Percentiles rank a stretch among this genome's conserved stretches.
Evolutionary conservation across 2,329 filamentous ascomycete genomes (phyloP).

Genomic region (Ophiocordyceps camponoti-leonardi): DNA sequence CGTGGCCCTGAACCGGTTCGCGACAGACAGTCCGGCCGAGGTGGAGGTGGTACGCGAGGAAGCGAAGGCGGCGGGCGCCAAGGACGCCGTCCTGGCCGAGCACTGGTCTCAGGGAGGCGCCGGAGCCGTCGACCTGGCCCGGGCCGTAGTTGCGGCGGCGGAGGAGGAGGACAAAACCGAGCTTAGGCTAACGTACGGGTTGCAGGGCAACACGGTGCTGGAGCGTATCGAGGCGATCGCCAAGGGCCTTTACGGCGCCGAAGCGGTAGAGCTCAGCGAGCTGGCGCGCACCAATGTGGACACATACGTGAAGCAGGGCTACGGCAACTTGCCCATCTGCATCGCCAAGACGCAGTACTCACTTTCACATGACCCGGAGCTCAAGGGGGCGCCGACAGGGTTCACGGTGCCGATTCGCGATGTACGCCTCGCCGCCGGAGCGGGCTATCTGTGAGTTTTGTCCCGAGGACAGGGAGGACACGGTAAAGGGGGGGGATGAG

Average conservation of each 20-base stretch:
- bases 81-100: constrained; percentile 84
- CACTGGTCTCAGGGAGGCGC: constrained; percentile 94
- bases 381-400: constrained; percentile 89
- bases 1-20: constrained; percentile 93
- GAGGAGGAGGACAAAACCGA: constrained; percentile 55
- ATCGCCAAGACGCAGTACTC: constrained; percentile 98
- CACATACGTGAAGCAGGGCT: constrained; percentile 82
- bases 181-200: constrained; percentile 72
- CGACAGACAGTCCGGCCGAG: constrained; percentile 85
- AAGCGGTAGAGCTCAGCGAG: constrained; percentile 80
- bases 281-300: constrained; percentile 93
- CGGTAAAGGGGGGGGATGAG: too few relatives aligned
- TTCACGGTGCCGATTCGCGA: constrained; percentile 93
- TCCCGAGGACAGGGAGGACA: not conserved
- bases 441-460: constrained; percentile 62
- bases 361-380: constrained; percentile 74
- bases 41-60: constrained; percentile 80
- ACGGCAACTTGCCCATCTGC: constrained; percentile 85
- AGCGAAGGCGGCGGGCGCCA: constrained; percentile 76
- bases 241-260: constrained; percentile 86
- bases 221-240: constrained; percentile 84
- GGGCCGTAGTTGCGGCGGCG: constrained; percentile 68
- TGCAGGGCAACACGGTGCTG: constrained; percentile 57
- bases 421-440: constrained; percentile 83
- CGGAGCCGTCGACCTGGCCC: constrained; percentile 76